Base-by-base conservation (phyloP, 1,139 yeast species). In the Yamadazyma kanchanaburiensis region DNA sequence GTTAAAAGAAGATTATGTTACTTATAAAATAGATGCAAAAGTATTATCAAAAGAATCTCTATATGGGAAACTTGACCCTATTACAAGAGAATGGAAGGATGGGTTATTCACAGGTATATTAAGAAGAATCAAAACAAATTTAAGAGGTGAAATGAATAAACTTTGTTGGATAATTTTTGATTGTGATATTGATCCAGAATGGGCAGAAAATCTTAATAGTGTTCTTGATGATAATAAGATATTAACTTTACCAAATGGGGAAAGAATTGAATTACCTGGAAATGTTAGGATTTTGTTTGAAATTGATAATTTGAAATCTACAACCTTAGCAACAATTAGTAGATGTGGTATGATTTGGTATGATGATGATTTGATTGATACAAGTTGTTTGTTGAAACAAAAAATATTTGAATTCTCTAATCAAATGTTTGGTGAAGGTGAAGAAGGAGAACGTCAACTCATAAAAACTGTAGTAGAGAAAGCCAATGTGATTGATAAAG, bases 41-140 rank as follows among this genome's bases (percentile, higher is more conserved):
- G 84, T 83, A 1, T 46, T 85, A 40, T 53, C 74, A 0, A 91
- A 89, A 46, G 77, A 70, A 6, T 64, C 70, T 1, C 58, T 91
- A 1, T 87, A 74, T 51, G 98, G 98, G 1, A 47, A 55, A 3
- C 55, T 88, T 21, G 95, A 89, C 46, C 52, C 71, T 1, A 70
- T 86, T 0, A 89, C 97, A 0, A 64, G 95, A 20, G 97, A 89
- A 37, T 91, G 97, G 97, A 74, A 73, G 1, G 98, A 91, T 58
- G 98, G 98, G 8, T 51, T 89, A 9, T 72, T 91, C 31, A 85
- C 96, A 0, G 55, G 74, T 10, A 69, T 83, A 5, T 49, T 91
- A 26, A 64, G 98, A 42, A 70, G 63, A 30, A 70, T 81, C 2
- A 63, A 61, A 7, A 75, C 73, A 6, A 80, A 80, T 42, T 46